Evolutionary conservation across 139 green algal genomes (phyloP).

Genomic region (Tetradesmus lagerheimii): DNA sequence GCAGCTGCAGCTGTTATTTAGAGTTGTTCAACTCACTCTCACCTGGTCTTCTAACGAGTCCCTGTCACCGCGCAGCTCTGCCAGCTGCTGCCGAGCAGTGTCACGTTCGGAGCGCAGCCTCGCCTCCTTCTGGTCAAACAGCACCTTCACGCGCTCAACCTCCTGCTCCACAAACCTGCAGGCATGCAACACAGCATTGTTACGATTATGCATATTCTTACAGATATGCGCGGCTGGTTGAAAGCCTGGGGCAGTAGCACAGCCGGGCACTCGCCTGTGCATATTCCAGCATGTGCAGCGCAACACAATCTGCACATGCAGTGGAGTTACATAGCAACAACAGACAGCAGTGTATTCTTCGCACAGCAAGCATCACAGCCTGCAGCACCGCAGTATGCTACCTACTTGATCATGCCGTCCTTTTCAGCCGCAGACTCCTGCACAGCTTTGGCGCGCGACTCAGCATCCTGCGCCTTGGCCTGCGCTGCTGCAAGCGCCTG

Average conservation of each 20-base stretch:
- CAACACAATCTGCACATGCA: background rate
- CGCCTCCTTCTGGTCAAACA: constrained; percentile 69
- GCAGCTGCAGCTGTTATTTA: background rate
- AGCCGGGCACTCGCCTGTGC: too few relatives aligned
- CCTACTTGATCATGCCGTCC: constrained; percentile 65
- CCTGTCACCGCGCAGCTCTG: background rate
- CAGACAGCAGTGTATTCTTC: background rate
- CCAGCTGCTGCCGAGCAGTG: constrained; percentile 50
- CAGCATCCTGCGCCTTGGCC: constrained; percentile 33
- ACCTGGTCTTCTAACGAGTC: constrained; percentile 41
- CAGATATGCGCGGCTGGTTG: background rate
- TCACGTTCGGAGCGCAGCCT: constrained; percentile 64
- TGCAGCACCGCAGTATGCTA: background rate
- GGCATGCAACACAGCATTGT: too few relatives aligned
- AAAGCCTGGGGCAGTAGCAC: background rate
- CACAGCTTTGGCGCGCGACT: constrained; percentile 37
- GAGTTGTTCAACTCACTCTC: background rate
- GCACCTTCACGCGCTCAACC: constrained; percentile 69
- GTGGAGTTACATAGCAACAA: background rate
- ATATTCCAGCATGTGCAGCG: background rate
- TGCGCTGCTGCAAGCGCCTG: constrained; percentile 44
- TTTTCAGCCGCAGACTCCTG: constrained; percentile 59
- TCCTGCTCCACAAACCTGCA: constrained; percentile 73
- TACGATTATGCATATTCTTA: background rate
- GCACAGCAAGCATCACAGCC: background rate